A percentile compares a stretch with the other conserved stretches of the same genome.
These are phyloP conservation scores for Penicillium canescens DNA, from an alignment of 495 filamentous ascomycete species.

Conservation along the genomic window DNA sequence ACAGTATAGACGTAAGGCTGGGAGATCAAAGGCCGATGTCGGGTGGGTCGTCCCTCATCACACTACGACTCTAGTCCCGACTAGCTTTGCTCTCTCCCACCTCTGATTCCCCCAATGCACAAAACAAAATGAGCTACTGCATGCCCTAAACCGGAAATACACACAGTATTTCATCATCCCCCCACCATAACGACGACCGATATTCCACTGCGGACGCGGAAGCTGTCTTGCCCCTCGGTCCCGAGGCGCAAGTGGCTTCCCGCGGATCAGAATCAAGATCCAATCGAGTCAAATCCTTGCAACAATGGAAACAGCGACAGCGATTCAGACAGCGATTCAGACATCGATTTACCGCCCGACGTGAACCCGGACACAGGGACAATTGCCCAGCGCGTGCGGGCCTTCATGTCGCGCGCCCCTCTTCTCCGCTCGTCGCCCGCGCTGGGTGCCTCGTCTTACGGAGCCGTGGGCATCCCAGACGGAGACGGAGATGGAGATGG, in stretches of 20 bases:
- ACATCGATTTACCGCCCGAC: slow-evolving; percentile 6
- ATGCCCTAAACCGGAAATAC: slow-evolving; percentile 16
- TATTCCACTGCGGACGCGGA: slow-evolving; percentile 29
- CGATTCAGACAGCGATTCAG: slow-evolving; percentile 10
- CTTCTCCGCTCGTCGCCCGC: slow-evolving; percentile 61
- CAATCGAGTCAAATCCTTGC: neutral
- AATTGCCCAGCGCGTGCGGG: slow-evolving; percentile 17
- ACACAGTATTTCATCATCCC: slow-evolving; percentile 8
- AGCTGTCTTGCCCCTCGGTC: slow-evolving; percentile 25
- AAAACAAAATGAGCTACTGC: slow-evolving; percentile 9
- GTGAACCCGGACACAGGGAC: slow-evolving; percentile 15
- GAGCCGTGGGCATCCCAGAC: slow-evolving; percentile 45
- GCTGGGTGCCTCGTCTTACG: slow-evolving; percentile 57
- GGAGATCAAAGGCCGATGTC: slow-evolving; percentile 1
- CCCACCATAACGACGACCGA: slow-evolving; percentile 16
- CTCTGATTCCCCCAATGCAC: slow-evolving; percentile 4
- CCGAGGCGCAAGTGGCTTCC: slow-evolving; percentile 26
- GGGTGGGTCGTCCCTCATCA: neutral
- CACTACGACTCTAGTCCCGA: neutral
- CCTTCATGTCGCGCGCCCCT: slow-evolving; percentile 55
- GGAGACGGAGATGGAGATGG: slow-evolving; percentile 5
- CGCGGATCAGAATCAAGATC: slow-evolving; percentile 15
- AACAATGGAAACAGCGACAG: slow-evolving; percentile 17
- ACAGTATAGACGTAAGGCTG: neutral
- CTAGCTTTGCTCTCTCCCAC: slow-evolving; percentile 1